Conservation (phyloP, 345 rosid species). For the Angophora floribunda region DNA sequence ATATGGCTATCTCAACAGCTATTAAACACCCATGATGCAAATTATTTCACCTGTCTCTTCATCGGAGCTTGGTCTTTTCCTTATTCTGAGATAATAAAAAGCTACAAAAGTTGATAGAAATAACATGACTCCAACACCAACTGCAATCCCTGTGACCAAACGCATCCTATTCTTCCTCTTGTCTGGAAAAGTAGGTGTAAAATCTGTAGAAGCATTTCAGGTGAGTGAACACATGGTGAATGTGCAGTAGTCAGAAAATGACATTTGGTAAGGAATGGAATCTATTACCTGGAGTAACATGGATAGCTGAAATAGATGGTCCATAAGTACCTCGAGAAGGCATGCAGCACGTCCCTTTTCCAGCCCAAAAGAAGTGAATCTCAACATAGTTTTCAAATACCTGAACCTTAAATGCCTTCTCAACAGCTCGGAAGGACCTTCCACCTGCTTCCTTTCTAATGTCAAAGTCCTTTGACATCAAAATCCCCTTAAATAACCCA, state of each 20-base stretch:
- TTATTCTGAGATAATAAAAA: not conserved
- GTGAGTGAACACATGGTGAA: not conserved
- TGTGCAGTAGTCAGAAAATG: not conserved
- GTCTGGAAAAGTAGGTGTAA: not conserved
- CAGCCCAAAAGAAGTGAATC: constrained; percentile 32
- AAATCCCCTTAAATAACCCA: constrained; percentile 25
- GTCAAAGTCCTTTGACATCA: constrained; percentile 36
- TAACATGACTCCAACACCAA: not conserved
- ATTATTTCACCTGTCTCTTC: not conserved
- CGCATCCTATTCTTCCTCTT: not conserved
- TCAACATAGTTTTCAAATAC: constrained; percentile 18
- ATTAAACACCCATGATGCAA: not conserved
- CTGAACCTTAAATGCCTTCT: not conserved
- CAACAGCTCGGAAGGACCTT: constrained; percentile 7
- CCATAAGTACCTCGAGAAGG: constrained; percentile 21
- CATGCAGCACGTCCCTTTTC: constrained; percentile 28
- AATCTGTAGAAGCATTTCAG: not conserved
- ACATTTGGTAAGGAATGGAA: not conserved
- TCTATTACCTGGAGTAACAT: constrained; percentile 42
- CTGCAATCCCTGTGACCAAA: not conserved
- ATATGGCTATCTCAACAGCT: not conserved
- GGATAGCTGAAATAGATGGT: constrained; percentile 37
- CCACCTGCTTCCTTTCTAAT: constrained; percentile 19
- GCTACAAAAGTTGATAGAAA: not conserved
- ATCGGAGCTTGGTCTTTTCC: not conserved